phyloP scores from a whole-genome alignment of 495 filamentous ascomycete species.

The Hypoxylon perforatum region DNA sequence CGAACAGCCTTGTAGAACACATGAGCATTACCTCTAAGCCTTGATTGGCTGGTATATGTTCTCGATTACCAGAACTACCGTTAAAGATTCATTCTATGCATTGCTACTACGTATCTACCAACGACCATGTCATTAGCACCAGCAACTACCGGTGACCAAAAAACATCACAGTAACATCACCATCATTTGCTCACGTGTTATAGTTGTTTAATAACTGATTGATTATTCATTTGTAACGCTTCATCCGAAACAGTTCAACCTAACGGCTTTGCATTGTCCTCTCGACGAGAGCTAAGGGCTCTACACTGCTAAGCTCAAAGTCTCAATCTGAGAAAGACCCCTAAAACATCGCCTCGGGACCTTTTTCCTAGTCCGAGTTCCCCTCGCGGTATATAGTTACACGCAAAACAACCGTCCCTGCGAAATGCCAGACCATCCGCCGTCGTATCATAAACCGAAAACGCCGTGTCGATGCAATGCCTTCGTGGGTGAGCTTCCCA shows the following conservation, averaged over 20 bases:
- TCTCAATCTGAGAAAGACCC: slow-evolving; percentile 19
- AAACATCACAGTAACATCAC: neutral
- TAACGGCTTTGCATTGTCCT: neutral
- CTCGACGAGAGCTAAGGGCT: slow-evolving; percentile 18
- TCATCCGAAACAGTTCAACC: slow-evolving; percentile 4
- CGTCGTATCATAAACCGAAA: slow-evolving; percentile 26
- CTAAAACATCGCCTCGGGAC: neutral
- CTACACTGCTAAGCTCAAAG: neutral
- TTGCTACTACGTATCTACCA: neutral
- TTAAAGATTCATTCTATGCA: slow-evolving; percentile 1
- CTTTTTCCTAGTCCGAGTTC: neutral
- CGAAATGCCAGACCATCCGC: slow-evolving; percentile 16
- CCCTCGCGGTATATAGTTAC: slow-evolving; percentile 21
- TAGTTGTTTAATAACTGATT: slow-evolving; percentile 3
- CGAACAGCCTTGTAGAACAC: slow-evolving; percentile 1
- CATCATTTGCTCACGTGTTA: neutral
- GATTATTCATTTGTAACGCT: slow-evolving; percentile 13
- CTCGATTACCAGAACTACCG: slow-evolving; percentile 6
- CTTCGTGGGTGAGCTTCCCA: slow-evolving; percentile 7
- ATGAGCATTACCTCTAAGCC: slow-evolving; percentile 1
- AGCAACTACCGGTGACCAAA: neutral
- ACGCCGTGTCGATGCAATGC: slow-evolving; percentile 38
- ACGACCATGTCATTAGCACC: slow-evolving; percentile 1
- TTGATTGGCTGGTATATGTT: slow-evolving; percentile 21
- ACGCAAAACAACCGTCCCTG: slow-evolving; percentile 3